Conservation (phyloP, 2,329 filamentous ascomycete species). For the Microdochium bolleyi region DNA sequence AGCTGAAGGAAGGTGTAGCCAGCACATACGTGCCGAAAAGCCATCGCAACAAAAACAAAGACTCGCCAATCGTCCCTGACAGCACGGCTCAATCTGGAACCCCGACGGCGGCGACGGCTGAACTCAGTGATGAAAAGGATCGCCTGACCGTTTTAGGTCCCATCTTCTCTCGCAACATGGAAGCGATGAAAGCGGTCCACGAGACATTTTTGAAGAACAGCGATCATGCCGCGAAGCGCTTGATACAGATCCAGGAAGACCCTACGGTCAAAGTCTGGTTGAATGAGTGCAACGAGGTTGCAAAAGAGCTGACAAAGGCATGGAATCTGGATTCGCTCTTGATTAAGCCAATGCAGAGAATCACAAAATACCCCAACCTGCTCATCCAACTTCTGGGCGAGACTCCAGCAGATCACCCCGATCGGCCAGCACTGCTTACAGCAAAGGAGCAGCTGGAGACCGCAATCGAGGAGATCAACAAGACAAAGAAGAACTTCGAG, state of each 20-base stretch:
- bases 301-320: slow-evolving; percentile 83
- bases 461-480: slow-evolving; percentile 82
- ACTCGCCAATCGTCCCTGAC: slow-evolving; percentile 32
- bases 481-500: slow-evolving; percentile 90
- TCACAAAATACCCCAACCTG: slow-evolving; percentile 88
- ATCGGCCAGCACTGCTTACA: slow-evolving; percentile 55
- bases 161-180: slow-evolving; percentile 47
- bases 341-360: slow-evolving; percentile 91
- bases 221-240: slow-evolving; percentile 51
- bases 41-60: slow-evolving; percentile 31
- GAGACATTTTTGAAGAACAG: slow-evolving; percentile 57
- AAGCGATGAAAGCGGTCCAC: slow-evolving; percentile 52
- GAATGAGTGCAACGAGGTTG: slow-evolving; percentile 85
- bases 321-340: slow-evolving; percentile 96
- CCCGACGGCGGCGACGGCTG: slow-evolving; percentile 26
- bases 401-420: slow-evolving; percentile 77
- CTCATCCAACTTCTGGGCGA: slow-evolving; percentile 72
- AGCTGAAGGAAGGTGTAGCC: slow-evolving; percentile 73
- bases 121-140: slow-evolving; percentile 43
- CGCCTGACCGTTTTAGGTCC: slow-evolving; percentile 44
- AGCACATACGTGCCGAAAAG: slow-evolving; percentile 65
- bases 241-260: slow-evolving; percentile 57
- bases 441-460: slow-evolving; percentile 49
- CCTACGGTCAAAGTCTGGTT: slow-evolving; percentile 73
- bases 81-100: slow-evolving; percentile 16